Percentiles rank a stretch among this genome's conserved stretches.
Conservation (phyloP, 768 basidiomycete species). For the Steccherinum ochraceum region DNA sequence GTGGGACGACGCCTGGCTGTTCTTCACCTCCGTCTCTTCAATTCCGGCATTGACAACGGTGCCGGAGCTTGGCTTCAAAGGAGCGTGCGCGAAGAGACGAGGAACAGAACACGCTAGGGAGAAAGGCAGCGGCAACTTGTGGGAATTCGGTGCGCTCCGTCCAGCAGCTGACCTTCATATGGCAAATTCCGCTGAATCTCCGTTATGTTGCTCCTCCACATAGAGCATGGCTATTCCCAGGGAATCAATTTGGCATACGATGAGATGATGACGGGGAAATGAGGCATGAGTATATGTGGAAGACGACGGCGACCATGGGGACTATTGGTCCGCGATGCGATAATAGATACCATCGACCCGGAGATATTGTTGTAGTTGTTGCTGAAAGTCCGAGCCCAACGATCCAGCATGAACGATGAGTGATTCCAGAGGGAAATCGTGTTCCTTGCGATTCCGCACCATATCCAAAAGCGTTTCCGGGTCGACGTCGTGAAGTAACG, state of each 20-base stretch:
- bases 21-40: slow-evolving; percentile 31
- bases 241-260: slow-evolving; percentile 37
- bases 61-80: slow-evolving; percentile 59
- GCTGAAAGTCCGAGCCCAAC: slow-evolving; percentile 10
- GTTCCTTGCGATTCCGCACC: slow-evolving; percentile 13
- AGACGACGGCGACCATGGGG: neutral
- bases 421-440: slow-evolving; percentile 12
- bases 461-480: slow-evolving; percentile 14
- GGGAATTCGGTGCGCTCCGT: slow-evolving; percentile 56
- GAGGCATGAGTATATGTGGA: neutral
- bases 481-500: slow-evolving; percentile 17
- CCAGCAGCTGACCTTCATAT: neutral
- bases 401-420: slow-evolving; percentile 17
- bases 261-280: slow-evolving; percentile 24
- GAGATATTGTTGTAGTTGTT: slow-evolving; percentile 12
- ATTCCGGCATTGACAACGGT: slow-evolving; percentile 20
- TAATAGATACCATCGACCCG: slow-evolving; percentile 15
- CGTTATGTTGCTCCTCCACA: neutral
- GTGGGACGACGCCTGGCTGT: slow-evolving; percentile 65
- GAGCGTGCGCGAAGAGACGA: slow-evolving; percentile 48
- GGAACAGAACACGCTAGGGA: slow-evolving; percentile 36
- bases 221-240: slow-evolving; percentile 61
- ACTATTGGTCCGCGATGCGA: neutral
- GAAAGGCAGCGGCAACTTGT: slow-evolving; percentile 39
- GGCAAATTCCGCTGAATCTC: neutral